Conservation (phyloP, 371 early-diverging fungal species). For the Syncephalastrum monosporum region DNA sequence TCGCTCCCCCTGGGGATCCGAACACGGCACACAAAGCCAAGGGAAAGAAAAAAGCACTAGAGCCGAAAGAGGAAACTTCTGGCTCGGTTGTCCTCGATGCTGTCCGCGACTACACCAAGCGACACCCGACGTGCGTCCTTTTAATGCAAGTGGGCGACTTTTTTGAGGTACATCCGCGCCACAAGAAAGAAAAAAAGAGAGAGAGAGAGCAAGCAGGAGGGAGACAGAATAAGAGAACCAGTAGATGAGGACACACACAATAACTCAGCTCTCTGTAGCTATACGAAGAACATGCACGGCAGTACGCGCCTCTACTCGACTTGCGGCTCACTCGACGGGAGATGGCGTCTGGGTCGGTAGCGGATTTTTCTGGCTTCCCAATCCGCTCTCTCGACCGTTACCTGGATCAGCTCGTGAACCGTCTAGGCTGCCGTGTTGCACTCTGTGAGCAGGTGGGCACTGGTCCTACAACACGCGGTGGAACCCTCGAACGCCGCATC, state of each 20-base stretch:
- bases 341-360: conserved; percentile 38
- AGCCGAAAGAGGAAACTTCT: conserved; percentile 19
- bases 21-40: too few relatives aligned
- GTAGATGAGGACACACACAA: not conserved
- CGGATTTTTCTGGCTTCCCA: conserved; percentile 84
- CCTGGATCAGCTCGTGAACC: conserved; percentile 73
- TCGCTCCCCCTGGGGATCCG: too few relatives aligned
- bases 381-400: conserved; percentile 66
- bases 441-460: conserved; percentile 80
- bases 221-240: too few relatives aligned
- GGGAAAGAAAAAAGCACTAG: conserved; percentile 2
- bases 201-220: not conserved
- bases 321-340: conserved; percentile 63
- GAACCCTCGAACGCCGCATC: conserved; percentile 61
- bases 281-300: conserved; percentile 78
- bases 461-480: conserved; percentile 35
- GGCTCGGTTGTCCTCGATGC: conserved; percentile 49
- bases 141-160: conserved; percentile 93
- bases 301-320: conserved; percentile 65
- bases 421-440: conserved; percentile 74
- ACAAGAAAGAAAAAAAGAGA: not conserved
- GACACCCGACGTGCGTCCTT: conserved; percentile 76
- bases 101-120: conserved; percentile 64
- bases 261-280: conserved; percentile 32
- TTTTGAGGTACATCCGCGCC: conserved; percentile 68